These are phyloP conservation scores for Dendrocalamus sinicus DNA, from an alignment of 176 grass and related monocot species.

Conservation along the genomic window DNA sequence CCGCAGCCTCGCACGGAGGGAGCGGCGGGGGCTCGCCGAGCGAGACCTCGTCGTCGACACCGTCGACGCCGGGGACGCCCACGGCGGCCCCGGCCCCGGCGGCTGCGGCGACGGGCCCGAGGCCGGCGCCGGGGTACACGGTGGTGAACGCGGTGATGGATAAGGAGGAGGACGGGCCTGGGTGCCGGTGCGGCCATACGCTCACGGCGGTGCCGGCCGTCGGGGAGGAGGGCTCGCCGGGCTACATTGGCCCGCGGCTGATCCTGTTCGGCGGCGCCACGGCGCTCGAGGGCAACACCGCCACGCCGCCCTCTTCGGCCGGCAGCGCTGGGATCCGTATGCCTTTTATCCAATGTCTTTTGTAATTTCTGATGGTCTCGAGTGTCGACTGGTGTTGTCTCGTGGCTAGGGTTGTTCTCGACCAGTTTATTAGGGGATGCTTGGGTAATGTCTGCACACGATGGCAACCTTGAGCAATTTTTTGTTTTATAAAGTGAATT, in stretches of 20 bases:
- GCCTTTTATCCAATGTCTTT: constrained; percentile 37
- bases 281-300: constrained; percentile 90
- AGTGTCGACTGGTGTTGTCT: constrained; percentile 7
- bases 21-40: constrained; percentile 35
- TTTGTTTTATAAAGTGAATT: not conserved
- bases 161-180: constrained; percentile 89
- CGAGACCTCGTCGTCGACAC: constrained; percentile 44
- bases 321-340: constrained; percentile 96
- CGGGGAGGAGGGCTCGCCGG: constrained; percentile 79
- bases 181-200: constrained; percentile 91
- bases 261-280: constrained; percentile 95
- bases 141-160: constrained; percentile 85
- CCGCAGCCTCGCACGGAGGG: constrained; percentile 36
- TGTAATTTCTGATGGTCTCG: constrained; percentile 28
- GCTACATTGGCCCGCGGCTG: constrained; percentile 75
- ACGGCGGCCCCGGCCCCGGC: constrained; percentile 6
- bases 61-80: constrained; percentile 46
- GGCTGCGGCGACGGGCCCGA: constrained; percentile 54
- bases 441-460: not conserved
- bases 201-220: constrained; percentile 84
- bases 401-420: not conserved
- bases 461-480: not conserved
- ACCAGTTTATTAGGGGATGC: not conserved
- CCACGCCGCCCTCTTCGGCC: constrained; percentile 72
- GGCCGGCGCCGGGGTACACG: constrained; percentile 73